These are phyloP conservation scores for Ailanthus altissimus DNA, from an alignment of 345 rosid genomes.

Conservation along the genomic window DNA sequence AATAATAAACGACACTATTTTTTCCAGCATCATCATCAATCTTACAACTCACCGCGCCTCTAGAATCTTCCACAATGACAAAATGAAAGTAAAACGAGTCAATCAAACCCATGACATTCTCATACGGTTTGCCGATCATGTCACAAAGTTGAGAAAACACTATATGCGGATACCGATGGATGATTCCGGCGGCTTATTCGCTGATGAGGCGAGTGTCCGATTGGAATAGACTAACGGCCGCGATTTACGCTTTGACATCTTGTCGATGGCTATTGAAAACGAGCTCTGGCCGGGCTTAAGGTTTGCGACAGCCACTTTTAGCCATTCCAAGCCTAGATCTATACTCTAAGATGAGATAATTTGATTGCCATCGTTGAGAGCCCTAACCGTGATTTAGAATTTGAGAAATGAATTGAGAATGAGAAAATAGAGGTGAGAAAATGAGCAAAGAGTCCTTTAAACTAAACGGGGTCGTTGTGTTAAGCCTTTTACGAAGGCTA, in stretches of 20 bases:
- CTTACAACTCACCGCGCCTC: slow-evolving; percentile 68
- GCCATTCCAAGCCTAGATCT: slow-evolving; percentile 97
- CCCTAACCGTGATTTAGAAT: no score
- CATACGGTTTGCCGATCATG: slow-evolving; percentile 77
- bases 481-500: no score
- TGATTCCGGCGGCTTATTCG: slow-evolving; percentile 92
- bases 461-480: no score
- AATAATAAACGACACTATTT: slow-evolving; percentile 43
- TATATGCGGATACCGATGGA: slow-evolving; percentile 80
- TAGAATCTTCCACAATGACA: slow-evolving; percentile 65
- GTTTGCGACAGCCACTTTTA: slow-evolving; percentile 89
- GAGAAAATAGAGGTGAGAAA: no score
- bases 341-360: no score
- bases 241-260: slow-evolving; percentile 97
- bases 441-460: no score
- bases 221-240: slow-evolving; percentile 83
- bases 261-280: slow-evolving; percentile 86
- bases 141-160: slow-evolving; percentile 83
- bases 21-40: slow-evolving; percentile 41
- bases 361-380: no score
- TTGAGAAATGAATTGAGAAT: no score
- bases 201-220: slow-evolving; percentile 69
- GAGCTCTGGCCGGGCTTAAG: slow-evolving; percentile 87
- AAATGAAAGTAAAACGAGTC: slow-evolving; percentile 79
- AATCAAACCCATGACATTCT: slow-evolving; percentile 50